A percentile compares a stretch with the other conserved stretches of the same genome.
Conservation (phyloP, 2,329 filamentous ascomycete genomes). For the Diplodia intermedia region DNA sequence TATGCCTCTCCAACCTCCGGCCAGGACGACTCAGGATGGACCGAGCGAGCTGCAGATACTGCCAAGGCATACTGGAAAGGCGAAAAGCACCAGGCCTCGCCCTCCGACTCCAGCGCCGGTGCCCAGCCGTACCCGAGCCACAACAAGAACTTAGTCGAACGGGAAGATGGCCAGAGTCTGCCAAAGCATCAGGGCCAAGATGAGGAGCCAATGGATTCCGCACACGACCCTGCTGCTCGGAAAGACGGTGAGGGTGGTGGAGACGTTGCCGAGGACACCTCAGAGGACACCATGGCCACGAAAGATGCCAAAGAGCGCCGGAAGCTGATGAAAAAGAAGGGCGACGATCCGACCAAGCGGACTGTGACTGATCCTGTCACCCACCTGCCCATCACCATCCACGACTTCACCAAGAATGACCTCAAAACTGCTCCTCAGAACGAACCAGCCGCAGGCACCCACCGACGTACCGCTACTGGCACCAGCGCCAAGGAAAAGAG, state of each 20-base stretch:
- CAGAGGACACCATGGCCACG: constrained; percentile 48
- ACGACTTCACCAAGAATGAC: constrained; percentile 71
- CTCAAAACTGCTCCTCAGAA: constrained; percentile 59
- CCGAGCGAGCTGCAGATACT: constrained; percentile 47
- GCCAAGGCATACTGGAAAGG: constrained; percentile 46
- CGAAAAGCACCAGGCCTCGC: constrained; percentile 31
- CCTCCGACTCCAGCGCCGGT: constrained; percentile 38
- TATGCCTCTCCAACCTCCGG: constrained; percentile 38
- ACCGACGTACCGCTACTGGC: constrained; percentile 54
- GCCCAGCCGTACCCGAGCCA: constrained; percentile 45
- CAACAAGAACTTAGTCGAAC: constrained; percentile 47
- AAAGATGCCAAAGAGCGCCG: constrained; percentile 55
- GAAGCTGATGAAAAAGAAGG: constrained; percentile 58
- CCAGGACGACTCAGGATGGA: constrained; percentile 43
- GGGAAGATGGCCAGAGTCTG: constrained; percentile 32
- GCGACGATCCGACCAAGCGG: constrained; percentile 57
- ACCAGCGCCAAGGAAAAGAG: constrained; percentile 49
- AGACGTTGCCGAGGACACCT: constrained; percentile 52
- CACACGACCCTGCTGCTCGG: constrained; percentile 35
- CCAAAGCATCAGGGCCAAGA: constrained; percentile 39
- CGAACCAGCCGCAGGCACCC: constrained; percentile 50
- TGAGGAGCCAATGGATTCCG: constrained; percentile 39
- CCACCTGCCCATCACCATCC: constrained; percentile 71
- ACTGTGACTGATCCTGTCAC: constrained; percentile 77
- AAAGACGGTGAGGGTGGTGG: constrained; percentile 36